A percentile compares a stretch with the other conserved stretches of the same genome.
Conservation (phyloP, 129 eudicot species). For the Flaveria linearis region DNA sequence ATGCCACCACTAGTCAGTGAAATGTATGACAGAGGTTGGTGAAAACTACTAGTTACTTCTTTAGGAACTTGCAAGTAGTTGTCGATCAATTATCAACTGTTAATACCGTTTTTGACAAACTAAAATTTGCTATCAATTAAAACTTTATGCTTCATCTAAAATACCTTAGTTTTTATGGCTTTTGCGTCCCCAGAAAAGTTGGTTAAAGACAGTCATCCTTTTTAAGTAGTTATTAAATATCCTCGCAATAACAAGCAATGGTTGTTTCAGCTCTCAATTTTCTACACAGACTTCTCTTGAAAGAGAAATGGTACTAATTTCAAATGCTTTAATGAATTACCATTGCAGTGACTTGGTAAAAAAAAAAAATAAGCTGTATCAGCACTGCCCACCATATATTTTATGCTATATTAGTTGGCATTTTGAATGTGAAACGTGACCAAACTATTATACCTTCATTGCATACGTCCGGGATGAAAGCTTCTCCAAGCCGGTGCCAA, state of each 20-base stretch:
- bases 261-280: neutral
- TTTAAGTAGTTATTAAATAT: neutral
- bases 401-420: conserved; percentile 3
- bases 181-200: neutral
- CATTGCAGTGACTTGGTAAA: neutral
- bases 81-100: neutral
- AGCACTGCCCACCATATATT: neutral
- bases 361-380: neutral
- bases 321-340: neutral
- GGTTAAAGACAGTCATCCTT: neutral
- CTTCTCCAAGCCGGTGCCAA: conserved; percentile 84
- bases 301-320: neutral
- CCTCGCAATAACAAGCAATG: neutral
- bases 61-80: neutral
- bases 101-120: neutral
- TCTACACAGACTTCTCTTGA: neutral
- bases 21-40: neutral
- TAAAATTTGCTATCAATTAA: neutral
- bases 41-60: neutral
- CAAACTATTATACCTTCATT: conserved; percentile 58
- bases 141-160: neutral
- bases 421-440: neutral
- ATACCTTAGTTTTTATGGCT: neutral
- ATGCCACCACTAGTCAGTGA: neutral
- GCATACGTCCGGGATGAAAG: conserved; percentile 78